phyloP scores from a whole-genome alignment of 2,329 filamentous ascomycete genomes.

The Fusarium chuoi region DNA sequence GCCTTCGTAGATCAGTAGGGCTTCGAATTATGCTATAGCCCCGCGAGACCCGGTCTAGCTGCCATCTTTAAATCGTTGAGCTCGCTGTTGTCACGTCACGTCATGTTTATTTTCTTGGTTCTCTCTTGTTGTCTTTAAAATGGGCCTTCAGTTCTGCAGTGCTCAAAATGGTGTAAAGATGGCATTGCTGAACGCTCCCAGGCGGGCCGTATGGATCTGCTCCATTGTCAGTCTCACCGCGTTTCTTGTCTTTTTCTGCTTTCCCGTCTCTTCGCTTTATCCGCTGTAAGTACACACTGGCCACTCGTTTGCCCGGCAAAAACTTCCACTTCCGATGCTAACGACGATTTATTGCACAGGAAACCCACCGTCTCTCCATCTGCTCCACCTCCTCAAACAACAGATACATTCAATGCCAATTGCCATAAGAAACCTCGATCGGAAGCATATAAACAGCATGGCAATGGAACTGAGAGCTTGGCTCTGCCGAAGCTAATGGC shows the following conservation, averaged over 20 bases:
- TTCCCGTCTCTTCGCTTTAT: background rate
- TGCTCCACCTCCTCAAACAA: background rate
- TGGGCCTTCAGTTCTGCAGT: background rate
- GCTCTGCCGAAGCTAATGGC: background rate
- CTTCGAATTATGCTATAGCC: background rate
- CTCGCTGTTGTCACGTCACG: background rate
- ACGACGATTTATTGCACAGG: background rate
- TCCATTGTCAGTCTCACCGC: background rate
- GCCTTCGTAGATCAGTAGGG: background rate
- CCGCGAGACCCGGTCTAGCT: background rate
- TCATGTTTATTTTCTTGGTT: background rate
- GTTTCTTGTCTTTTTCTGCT: background rate
- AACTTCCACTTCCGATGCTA: background rate
- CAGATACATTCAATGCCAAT: background rate
- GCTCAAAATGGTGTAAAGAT: background rate
- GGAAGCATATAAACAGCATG: background rate
- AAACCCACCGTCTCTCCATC: background rate
- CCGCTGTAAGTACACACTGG: background rate
- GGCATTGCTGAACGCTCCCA: background rate
- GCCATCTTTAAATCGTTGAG: background rate
- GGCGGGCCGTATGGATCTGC: background rate
- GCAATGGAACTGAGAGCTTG: background rate
- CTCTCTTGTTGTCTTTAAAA: background rate
- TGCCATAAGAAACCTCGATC: background rate
- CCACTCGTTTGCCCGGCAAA: fast-evolving